These are phyloP conservation scores for Euphorbia pulcherrima DNA, from an alignment of 345 rosid species.

Conservation along the genomic window DNA sequence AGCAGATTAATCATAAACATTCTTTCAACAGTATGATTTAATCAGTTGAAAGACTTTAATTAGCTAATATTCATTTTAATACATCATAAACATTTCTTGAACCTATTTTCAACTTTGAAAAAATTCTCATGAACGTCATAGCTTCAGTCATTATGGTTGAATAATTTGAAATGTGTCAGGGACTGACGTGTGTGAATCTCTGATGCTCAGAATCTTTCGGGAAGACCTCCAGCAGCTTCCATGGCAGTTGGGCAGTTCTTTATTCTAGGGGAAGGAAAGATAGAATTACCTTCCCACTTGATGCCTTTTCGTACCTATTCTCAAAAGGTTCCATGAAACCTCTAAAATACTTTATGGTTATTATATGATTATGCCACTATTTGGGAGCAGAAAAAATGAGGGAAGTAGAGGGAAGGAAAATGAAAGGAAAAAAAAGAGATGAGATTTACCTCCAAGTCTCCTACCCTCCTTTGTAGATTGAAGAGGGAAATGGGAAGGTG, in stretches of 20 bases:
- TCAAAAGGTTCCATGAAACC: constrained; percentile 50
- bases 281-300: constrained; percentile 52
- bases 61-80: neutral
- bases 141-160: too few relatives aligned
- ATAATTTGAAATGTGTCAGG: constrained; percentile 20
- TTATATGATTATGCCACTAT: constrained; percentile 6
- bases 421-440: neutral
- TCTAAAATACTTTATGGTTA: constrained; percentile 20
- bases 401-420: constrained; percentile 4
- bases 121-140: constrained; percentile 5
- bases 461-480: neutral
- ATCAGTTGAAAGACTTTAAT: neutral
- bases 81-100: neutral
- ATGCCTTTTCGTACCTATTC: constrained; percentile 69
- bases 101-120: neutral
- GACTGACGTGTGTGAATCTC: constrained; percentile 26
- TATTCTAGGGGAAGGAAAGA: constrained; percentile 70
- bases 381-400: neutral
- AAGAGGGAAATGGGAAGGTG: neutral
- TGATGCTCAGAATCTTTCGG: constrained; percentile 70
- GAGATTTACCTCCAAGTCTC: neutral
- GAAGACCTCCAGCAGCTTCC: constrained; percentile 95
- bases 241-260: constrained; percentile 99
- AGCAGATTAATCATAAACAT: neutral
- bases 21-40: neutral